phyloP scores from a whole-genome alignment of 2,329 filamentous ascomycete species.

The Ilyonectria robusta region DNA sequence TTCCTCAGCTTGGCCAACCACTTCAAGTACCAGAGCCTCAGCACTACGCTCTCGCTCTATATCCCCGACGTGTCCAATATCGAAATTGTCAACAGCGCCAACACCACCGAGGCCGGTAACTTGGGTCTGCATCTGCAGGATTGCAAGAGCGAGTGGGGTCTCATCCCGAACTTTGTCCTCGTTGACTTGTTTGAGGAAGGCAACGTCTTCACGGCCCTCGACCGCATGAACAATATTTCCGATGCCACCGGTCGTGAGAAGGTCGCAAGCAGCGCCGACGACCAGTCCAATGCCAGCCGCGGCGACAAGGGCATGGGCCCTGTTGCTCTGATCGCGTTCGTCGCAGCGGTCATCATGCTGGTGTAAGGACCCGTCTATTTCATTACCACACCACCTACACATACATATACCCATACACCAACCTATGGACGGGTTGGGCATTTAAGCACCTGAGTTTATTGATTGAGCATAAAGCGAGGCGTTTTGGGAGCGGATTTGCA shows the following conservation, averaged over 20 bases:
- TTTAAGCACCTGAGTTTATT: conserved; percentile 30
- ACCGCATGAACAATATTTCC: conserved; percentile 73
- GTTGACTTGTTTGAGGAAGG: conserved; percentile 87
- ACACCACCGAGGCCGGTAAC: conserved; percentile 65
- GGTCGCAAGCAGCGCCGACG: conserved; percentile 23
- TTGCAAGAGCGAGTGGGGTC: conserved; percentile 72
- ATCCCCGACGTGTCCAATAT: conserved; percentile 74
- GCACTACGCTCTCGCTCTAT: conserved; percentile 64
- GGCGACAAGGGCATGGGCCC: conserved; percentile 47
- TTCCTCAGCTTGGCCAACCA: conserved; percentile 85
- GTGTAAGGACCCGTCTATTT: conserved; percentile 36
- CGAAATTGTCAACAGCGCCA: conserved; percentile 75
- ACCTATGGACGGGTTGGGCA: neutral
- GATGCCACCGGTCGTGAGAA: conserved; percentile 54
- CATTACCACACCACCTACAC: conserved; percentile 6
- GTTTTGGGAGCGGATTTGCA: conserved; percentile 39
- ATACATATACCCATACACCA: conserved; percentile 10
- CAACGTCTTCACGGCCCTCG: conserved; percentile 77
- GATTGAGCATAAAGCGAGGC: conserved; percentile 44
- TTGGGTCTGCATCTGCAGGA: conserved; percentile 67
- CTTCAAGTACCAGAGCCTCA: conserved; percentile 75
- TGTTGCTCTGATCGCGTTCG: conserved; percentile 60
- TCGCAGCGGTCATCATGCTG: conserved; percentile 59
- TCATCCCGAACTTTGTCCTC: conserved; percentile 78
- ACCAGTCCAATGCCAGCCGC: conserved; percentile 37